phyloP scores from a whole-genome alignment of 139 green algal species.

The Coelastrella sp. region DNA sequence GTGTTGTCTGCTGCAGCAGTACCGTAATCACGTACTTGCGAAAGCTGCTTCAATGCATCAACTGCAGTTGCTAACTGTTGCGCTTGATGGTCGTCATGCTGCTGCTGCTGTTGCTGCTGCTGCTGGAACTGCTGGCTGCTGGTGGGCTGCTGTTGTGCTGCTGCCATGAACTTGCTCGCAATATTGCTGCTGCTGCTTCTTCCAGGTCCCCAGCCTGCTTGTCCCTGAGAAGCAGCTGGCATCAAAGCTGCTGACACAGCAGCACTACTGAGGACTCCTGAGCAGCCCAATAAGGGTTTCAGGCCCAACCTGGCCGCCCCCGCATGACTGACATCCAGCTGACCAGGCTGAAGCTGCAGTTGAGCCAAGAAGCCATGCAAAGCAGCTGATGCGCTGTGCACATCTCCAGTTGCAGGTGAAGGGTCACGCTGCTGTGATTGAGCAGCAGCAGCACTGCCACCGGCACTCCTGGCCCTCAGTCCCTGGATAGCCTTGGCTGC shows the following conservation, averaged over 20 bases:
- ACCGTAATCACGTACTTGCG: not conserved
- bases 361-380: not conserved
- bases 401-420: not conserved
- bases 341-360: not conserved
- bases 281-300: no score
- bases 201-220: not conserved
- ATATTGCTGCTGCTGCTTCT: not conserved
- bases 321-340: no score
- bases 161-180: not conserved
- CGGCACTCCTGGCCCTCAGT: not conserved
- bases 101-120: constrained; percentile 38
- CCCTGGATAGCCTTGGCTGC: constrained; percentile 24
- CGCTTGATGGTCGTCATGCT: not conserved
- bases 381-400: not conserved
- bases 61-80: not conserved
- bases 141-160: not conserved
- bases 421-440: no score
- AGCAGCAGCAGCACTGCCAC: not conserved
- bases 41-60: constrained; percentile 30
- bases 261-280: not conserved
- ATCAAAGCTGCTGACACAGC: constrained; percentile 15
- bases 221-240: not conserved
- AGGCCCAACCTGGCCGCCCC: no score
- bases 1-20: not conserved
- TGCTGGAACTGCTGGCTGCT: not conserved